phyloP scores from a whole-genome alignment of 225 moss, liverwort and hornwort genomes.

The Ulota crispa region DNA sequence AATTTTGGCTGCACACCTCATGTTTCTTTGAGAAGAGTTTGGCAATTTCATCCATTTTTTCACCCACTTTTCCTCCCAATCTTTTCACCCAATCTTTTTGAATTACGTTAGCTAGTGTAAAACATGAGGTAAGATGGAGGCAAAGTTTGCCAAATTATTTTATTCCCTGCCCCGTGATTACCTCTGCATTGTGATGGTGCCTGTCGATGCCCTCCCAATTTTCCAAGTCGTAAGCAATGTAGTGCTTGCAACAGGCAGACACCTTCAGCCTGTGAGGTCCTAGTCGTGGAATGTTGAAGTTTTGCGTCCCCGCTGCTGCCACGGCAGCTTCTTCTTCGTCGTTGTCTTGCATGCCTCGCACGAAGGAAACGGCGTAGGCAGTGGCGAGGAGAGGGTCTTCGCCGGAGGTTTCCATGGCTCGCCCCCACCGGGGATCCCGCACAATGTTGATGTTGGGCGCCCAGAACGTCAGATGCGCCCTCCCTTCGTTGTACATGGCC shows the following conservation, averaged over 20 bases:
- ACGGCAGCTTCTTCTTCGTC: too few relatives aligned
- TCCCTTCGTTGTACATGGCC: constrained; percentile 34
- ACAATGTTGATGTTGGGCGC: constrained; percentile 45
- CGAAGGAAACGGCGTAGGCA: constrained; percentile 18
- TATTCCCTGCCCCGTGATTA: background rate
- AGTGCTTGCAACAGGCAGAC: constrained; percentile 47
- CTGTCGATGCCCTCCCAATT: constrained; percentile 40
- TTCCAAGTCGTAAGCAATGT: constrained; percentile 42
- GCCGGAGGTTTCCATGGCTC: constrained; percentile 42
- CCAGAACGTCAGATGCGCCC: constrained; percentile 36
- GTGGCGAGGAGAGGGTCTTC: constrained; percentile 35
- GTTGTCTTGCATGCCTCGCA: constrained; percentile 28
- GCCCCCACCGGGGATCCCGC: constrained; percentile 43
- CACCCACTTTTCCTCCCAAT: too few relatives aligned
- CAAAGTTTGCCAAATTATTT: too few relatives aligned
- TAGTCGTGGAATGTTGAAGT: too few relatives aligned
- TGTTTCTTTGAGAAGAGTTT: too few relatives aligned
- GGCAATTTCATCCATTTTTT: too few relatives aligned
- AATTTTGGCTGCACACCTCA: too few relatives aligned
- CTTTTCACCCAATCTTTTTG: too few relatives aligned
- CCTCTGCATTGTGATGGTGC: constrained; percentile 38
- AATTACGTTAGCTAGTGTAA: too few relatives aligned
- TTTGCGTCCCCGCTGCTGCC: too few relatives aligned
- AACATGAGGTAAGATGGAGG: too few relatives aligned
- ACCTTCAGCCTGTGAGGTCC: constrained; percentile 37